phyloP scores from a whole-genome alignment of 805 yeast species.

The Candida corydali region DNA sequence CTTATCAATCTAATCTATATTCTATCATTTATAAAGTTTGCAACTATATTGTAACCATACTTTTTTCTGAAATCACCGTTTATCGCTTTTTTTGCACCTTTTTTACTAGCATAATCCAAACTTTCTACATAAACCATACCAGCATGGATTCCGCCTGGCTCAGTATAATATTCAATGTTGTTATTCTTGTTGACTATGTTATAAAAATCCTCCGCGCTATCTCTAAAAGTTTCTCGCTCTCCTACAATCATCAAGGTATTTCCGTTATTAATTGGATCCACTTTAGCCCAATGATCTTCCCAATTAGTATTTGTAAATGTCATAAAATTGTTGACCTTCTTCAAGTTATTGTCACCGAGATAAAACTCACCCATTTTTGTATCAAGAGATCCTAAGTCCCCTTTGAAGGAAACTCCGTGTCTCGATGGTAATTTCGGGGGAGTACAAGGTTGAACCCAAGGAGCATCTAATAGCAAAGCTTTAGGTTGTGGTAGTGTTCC shows the following conservation, averaged over 20 bases:
- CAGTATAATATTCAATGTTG: constrained; percentile 16
- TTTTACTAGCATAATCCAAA: constrained; percentile 22
- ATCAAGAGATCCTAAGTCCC: constrained; percentile 30
- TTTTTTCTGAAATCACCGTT: constrained; percentile 21
- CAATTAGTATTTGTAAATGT: constrained; percentile 21
- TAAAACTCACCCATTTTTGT: constrained; percentile 30
- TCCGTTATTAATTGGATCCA: constrained; percentile 20
- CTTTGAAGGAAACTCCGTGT: constrained; percentile 20
- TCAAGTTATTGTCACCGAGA: constrained; percentile 18
- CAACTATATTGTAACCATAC: constrained; percentile 9
- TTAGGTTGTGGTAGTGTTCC: constrained; percentile 22
- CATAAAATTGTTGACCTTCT: constrained; percentile 16
- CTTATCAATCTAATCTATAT: no score
- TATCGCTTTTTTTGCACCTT: constrained; percentile 19
- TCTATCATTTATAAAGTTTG: constrained; percentile 10
- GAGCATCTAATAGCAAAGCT: constrained; percentile 25
- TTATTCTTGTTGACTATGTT: constrained; percentile 17
- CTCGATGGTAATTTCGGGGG: constrained; percentile 16
- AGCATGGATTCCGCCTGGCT: constrained; percentile 34
- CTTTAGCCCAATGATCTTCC: constrained; percentile 22
- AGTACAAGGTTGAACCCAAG: constrained; percentile 33
- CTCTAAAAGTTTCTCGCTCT: constrained; percentile 29
- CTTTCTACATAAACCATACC: constrained; percentile 30
- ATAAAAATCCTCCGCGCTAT: constrained; percentile 22
- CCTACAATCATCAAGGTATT: constrained; percentile 22